A percentile compares a stretch with the other conserved stretches of the same genome.
Conservation (phyloP, 164 flowering plant genomes). For the Magnolia sinica region DNA sequence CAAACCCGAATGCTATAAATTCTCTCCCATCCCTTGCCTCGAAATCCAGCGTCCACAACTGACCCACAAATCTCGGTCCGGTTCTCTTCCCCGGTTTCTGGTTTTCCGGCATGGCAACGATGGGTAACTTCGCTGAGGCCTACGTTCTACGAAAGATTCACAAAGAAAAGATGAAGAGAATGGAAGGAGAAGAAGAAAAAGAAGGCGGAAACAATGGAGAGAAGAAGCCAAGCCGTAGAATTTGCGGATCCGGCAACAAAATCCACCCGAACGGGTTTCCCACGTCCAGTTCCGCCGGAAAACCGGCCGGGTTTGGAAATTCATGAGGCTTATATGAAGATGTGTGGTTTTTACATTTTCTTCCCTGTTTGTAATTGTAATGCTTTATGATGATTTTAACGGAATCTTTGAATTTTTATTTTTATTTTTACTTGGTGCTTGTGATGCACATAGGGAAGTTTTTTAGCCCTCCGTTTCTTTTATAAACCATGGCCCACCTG, state of each 20-base stretch:
- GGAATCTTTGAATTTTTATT: too few species aligned
- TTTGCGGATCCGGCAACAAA: not conserved
- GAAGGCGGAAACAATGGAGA: not conserved
- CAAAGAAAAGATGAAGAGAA: constrained; percentile 30
- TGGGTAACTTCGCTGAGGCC: constrained; percentile 20
- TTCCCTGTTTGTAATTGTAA: too few species aligned
- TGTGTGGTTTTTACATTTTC: too few species aligned
- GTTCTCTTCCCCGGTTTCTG: not conserved
- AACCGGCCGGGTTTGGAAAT: not conserved
- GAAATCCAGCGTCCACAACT: constrained; percentile 2
- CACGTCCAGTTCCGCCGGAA: not conserved
- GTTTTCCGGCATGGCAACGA: constrained; percentile 9
- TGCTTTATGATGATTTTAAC: too few species aligned
- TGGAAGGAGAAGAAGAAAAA: constrained; percentile 1
- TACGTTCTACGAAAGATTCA: constrained; percentile 19
- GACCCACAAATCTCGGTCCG: not conserved
- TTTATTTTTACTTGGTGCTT: too few species aligned
- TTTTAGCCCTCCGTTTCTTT: too few species aligned
- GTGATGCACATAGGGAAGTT: too few species aligned
- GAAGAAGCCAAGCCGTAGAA: not conserved
- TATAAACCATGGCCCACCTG: too few species aligned
- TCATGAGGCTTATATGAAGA: not conserved
- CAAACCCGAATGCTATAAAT: constrained; percentile 8
- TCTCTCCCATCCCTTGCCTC: not conserved
- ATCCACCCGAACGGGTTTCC: constrained; percentile 4